Conservation (phyloP, 345 rosid species). For the Laguncularia racemosa region DNA sequence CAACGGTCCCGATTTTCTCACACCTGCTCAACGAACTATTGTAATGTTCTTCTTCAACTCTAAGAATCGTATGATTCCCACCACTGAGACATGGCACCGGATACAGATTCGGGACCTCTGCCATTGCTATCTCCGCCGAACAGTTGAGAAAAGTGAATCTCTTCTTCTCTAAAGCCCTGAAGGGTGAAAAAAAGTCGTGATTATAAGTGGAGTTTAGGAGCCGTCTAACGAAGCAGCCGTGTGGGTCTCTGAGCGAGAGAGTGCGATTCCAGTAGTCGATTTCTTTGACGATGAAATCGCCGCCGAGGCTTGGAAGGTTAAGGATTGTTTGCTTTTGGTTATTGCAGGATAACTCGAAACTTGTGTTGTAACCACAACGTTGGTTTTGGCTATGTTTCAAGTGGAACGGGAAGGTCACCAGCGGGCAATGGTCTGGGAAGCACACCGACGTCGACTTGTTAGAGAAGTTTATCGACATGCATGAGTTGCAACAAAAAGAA, state of each 20-base stretch:
- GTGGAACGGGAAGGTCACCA: constrained; percentile 42
- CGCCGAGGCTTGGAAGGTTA: constrained; percentile 29
- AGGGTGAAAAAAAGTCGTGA: constrained; percentile 28
- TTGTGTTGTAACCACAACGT: constrained; percentile 23
- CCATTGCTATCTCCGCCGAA: not conserved
- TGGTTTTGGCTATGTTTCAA: not conserved
- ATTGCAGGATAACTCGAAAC: constrained; percentile 35
- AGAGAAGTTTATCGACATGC: no score
- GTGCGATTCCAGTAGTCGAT: constrained; percentile 32
- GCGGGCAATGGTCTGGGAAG: no score
- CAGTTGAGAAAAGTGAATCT: constrained; percentile 33
- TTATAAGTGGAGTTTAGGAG: constrained; percentile 14
- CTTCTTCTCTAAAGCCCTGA: not conserved
- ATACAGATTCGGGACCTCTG: no score
- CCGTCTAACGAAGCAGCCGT: constrained; percentile 27
- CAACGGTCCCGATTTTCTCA: not conserved
- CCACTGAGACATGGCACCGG: constrained; percentile 20
- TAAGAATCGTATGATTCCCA: constrained; percentile 13
- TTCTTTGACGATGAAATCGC: constrained; percentile 23
- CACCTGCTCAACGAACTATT: not conserved
- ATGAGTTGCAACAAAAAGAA: no score
- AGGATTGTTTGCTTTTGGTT: constrained; percentile 9
- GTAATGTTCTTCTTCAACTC: no score
- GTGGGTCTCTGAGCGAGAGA: constrained; percentile 27
- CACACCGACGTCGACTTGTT: no score